These are phyloP conservation scores for Trichophyton equinum DNA, from an alignment of 2,329 filamentous ascomycete genomes.

Conservation along the genomic window DNA sequence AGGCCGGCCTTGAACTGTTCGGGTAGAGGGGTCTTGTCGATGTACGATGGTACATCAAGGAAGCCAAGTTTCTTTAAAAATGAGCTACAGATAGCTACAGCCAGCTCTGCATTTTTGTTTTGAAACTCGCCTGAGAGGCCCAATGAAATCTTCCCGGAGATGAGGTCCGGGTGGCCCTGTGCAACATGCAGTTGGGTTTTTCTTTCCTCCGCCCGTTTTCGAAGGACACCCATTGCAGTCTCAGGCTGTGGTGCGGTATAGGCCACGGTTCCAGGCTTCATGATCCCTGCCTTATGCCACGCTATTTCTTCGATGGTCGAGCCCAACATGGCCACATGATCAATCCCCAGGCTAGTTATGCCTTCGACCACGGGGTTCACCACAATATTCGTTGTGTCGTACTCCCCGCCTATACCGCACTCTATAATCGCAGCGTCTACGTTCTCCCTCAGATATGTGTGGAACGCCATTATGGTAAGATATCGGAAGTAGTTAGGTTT, in stretches of 20 bases:
- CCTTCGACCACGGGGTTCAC: slow-evolving; percentile 56
- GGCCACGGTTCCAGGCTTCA: slow-evolving; percentile 53
- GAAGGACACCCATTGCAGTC: slow-evolving; percentile 43
- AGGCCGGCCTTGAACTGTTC: slow-evolving; percentile 53
- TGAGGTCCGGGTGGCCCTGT: slow-evolving; percentile 35
- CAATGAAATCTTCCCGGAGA: slow-evolving; percentile 37
- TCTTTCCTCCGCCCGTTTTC: slow-evolving; percentile 42
- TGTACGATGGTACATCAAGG: slow-evolving; percentile 25
- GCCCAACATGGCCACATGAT: slow-evolving; percentile 72
- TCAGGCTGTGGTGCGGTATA: slow-evolving; percentile 50
- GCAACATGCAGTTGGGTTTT: slow-evolving; percentile 38
- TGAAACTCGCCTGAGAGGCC: slow-evolving; percentile 52
- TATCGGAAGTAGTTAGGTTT: slow-evolving; percentile 92
- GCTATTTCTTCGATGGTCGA: slow-evolving; percentile 68
- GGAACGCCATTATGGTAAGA: slow-evolving; percentile 76
- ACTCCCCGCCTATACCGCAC: slow-evolving; percentile 87
- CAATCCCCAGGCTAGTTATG: slow-evolving; percentile 70
- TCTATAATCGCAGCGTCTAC: slow-evolving; percentile 74
- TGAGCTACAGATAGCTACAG: slow-evolving; percentile 38
- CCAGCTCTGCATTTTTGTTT: slow-evolving; percentile 49
- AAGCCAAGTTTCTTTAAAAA: slow-evolving; percentile 28
- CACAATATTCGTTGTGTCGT: slow-evolving; percentile 83
- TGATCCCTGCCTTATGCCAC: slow-evolving; percentile 86
- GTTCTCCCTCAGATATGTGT: slow-evolving; percentile 64
- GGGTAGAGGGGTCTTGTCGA: slow-evolving; percentile 39